Conservation (phyloP, 2,329 filamentous ascomycete species). For the Microdochium nivale region DNA sequence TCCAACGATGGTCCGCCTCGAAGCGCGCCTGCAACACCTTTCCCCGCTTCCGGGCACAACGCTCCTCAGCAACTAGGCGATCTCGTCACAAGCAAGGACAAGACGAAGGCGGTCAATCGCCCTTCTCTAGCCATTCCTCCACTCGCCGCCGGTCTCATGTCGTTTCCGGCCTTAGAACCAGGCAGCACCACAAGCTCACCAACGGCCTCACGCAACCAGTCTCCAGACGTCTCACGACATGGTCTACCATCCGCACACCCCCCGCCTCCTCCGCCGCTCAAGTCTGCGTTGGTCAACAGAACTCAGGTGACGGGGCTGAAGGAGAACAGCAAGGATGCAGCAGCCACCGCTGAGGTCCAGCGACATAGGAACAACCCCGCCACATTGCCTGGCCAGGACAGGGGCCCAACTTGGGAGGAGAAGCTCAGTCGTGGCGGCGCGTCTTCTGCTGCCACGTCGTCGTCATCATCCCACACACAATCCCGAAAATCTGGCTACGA, state of each 20-base stretch:
- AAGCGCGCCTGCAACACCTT: neutral
- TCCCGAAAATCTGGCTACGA: neutral
- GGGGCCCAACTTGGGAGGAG: neutral
- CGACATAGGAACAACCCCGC: neutral
- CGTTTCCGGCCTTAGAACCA: neutral
- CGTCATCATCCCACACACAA: neutral
- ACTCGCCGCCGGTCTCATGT: neutral
- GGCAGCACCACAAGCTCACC: neutral
- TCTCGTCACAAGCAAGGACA: neutral
- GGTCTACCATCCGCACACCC: neutral
- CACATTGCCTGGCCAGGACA: neutral
- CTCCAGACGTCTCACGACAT: neutral
- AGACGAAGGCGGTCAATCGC: neutral
- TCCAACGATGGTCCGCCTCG: neutral
- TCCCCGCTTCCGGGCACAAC: neutral
- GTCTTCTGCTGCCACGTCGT: neutral
- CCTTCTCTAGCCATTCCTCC: neutral
- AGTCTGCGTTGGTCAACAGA: neutral
- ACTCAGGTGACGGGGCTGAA: neutral
- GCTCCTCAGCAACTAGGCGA: neutral
- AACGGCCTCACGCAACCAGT: neutral
- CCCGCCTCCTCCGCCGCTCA: neutral
- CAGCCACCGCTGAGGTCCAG: neutral
- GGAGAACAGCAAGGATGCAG: neutral
- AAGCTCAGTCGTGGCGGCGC: neutral